Conservation (phyloP, 768 basidiomycete species). For the Boletellus emodensis region DNA sequence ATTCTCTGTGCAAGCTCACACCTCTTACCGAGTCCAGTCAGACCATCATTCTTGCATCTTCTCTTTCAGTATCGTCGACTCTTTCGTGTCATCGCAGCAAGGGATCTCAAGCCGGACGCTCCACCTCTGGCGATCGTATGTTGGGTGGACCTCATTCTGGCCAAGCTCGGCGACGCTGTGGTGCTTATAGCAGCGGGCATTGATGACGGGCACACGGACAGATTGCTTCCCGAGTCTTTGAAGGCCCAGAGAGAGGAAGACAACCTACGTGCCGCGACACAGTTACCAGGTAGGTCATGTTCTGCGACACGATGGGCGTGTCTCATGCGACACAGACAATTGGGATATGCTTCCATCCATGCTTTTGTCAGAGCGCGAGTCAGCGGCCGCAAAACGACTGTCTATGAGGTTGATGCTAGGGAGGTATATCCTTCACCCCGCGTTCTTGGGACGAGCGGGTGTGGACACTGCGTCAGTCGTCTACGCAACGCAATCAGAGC, state of each 20-base stretch:
- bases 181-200: conserved; percentile 30
- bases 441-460: conserved; percentile 19
- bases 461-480: conserved; percentile 21
- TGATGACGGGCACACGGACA: conserved; percentile 5
- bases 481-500: background rate
- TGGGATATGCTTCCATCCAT: conserved; percentile 48
- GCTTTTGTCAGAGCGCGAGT: conserved; percentile 46
- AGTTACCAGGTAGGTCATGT: conserved; percentile 55
- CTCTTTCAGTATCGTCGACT: conserved; percentile 52
- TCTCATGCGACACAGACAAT: conserved; percentile 37
- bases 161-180: conserved; percentile 43
- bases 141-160: conserved; percentile 63
- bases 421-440: conserved; percentile 49
- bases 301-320: background rate
- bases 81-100: conserved; percentile 43
- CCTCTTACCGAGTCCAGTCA: conserved; percentile 24
- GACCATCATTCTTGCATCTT: conserved; percentile 27
- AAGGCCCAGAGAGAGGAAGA: conserved; percentile 46
- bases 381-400: conserved; percentile 59
- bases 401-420: conserved; percentile 54
- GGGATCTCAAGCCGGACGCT: conserved; percentile 21
- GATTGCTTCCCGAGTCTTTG: conserved; percentile 28
- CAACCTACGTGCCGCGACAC: conserved; percentile 53
- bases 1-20: conserved; percentile 5
- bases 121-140: conserved; percentile 42